Conservation (phyloP, 179 eudicot species). For the Sideroxylon spinosum region DNA sequence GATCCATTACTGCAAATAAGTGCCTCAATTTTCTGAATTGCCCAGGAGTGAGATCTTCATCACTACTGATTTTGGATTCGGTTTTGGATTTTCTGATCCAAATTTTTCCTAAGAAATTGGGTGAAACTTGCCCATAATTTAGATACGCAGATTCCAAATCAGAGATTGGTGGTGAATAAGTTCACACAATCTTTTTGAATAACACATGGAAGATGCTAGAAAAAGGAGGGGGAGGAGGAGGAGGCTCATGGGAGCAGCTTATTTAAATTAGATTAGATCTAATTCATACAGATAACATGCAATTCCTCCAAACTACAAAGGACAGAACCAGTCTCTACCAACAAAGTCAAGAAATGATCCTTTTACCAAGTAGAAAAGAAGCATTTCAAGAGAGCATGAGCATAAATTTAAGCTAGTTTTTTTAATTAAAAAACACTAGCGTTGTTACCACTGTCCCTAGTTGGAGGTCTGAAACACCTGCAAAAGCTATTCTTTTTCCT, state of each 20-base stretch:
- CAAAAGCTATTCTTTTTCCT: conserved; percentile 54
- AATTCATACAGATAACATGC: conserved; percentile 1
- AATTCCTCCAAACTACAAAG: conserved; percentile 15
- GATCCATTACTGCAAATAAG: no score
- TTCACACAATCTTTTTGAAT: no score
- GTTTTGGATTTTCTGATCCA: no score
- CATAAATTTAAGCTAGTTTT: conserved; percentile 9
- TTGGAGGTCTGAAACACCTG: conserved; percentile 62
- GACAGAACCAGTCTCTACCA: conserved; percentile 10
- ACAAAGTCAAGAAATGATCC: conserved; percentile 16
- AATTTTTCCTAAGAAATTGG: no score
- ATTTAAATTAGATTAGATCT: conserved; percentile 27
- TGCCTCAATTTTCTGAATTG: no score
- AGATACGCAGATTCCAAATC: no score
- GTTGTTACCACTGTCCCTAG: conserved; percentile 15
- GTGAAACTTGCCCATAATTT: no score
- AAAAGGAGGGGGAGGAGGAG: no score
- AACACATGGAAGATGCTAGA: no score
- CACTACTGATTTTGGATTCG: no score
- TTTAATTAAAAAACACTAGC: background rate
- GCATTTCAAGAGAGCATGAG: background rate
- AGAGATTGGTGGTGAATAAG: no score
- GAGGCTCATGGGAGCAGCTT: background rate
- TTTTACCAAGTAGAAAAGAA: background rate
- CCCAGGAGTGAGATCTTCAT: no score